A percentile compares a stretch with the other conserved stretches of the same genome.
Conservation (phyloP, 2,329 filamentous ascomycete species). For the Teratosphaeria pseudoeucalypti region DNA sequence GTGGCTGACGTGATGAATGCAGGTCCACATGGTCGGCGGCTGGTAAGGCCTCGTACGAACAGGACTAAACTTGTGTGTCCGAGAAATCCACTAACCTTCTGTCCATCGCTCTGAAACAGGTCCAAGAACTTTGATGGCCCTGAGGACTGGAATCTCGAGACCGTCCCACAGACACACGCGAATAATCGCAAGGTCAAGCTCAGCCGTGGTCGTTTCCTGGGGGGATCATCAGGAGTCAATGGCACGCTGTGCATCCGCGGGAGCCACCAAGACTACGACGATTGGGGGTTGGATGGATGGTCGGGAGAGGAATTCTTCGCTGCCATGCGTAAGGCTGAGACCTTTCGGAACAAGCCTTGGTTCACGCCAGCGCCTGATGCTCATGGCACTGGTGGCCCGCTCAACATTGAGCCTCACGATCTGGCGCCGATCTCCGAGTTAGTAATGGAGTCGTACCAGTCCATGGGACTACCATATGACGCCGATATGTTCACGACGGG, state of each 20-base stretch:
- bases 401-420: slow-evolving; percentile 5
- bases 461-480: background rate
- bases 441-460: background rate
- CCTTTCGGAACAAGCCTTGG: background rate
- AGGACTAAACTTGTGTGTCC: background rate
- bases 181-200: background rate
- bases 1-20: background rate
- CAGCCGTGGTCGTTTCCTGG: slow-evolving; percentile 31
- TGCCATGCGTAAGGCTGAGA: slow-evolving; percentile 18
- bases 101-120: background rate
- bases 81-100: background rate
- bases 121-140: background rate
- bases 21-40: background rate
- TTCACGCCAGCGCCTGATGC: slow-evolving; percentile 2
- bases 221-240: slow-evolving; percentile 34
- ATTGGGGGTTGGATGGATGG: slow-evolving; percentile 21
- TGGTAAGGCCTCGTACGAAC: too few relatives aligned
- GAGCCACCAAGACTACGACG: slow-evolving; percentile 32
- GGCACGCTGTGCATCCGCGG: slow-evolving; percentile 36
- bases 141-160: background rate
- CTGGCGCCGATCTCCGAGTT: background rate
- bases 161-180: background rate
- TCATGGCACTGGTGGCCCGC: slow-evolving; percentile 16
- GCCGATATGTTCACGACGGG: background rate
- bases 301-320: slow-evolving; percentile 20